Percentiles rank a stretch among this genome's conserved stretches.
phyloP scores from a whole-genome alignment of 2,329 filamentous ascomycete genomes.

The Lachnellula suecica region DNA sequence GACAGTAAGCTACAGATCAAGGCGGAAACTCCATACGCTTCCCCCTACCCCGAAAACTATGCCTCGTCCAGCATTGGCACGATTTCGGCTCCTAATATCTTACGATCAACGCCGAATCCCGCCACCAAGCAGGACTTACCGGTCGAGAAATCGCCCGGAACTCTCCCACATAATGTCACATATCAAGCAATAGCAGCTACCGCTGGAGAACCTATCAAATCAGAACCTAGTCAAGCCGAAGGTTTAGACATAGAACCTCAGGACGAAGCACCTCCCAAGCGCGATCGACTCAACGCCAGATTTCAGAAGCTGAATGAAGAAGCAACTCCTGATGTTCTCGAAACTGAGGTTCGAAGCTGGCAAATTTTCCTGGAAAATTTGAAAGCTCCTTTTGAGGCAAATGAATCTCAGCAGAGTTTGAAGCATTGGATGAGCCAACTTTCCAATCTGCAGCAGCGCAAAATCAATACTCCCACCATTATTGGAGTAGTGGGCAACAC shows the following conservation, averaged over 20 bases:
- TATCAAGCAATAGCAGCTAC: too few relatives aligned
- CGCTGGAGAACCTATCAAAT: not conserved
- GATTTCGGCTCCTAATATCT: too few relatives aligned
- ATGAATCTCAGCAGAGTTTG: conserved; percentile 16
- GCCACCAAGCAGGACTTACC: too few relatives aligned
- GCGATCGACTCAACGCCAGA: conserved; percentile 15
- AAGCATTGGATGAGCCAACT: conserved; percentile 28
- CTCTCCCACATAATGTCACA: too few relatives aligned
- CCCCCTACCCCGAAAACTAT: too few relatives aligned
- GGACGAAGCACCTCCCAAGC: not conserved
- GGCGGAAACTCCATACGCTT: too few relatives aligned
- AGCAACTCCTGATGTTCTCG: conserved; percentile 21
- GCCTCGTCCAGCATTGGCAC: too few relatives aligned
- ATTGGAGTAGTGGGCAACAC: conserved; percentile 29
- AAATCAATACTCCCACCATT: conserved; percentile 24
- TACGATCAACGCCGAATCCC: too few relatives aligned
- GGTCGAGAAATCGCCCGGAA: too few relatives aligned
- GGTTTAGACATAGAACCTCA: not conserved
- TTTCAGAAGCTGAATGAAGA: conserved; percentile 25
- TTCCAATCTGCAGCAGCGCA: conserved; percentile 19
- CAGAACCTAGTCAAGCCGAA: not conserved
- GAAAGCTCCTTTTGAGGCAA: conserved; percentile 18
- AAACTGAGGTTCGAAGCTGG: conserved; percentile 24
- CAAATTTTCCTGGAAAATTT: conserved; percentile 24
- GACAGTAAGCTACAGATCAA: not conserved